These are phyloP conservation scores for Cichorium intybus DNA, from an alignment of 140 eudicot genomes.

Conservation along the genomic window DNA sequence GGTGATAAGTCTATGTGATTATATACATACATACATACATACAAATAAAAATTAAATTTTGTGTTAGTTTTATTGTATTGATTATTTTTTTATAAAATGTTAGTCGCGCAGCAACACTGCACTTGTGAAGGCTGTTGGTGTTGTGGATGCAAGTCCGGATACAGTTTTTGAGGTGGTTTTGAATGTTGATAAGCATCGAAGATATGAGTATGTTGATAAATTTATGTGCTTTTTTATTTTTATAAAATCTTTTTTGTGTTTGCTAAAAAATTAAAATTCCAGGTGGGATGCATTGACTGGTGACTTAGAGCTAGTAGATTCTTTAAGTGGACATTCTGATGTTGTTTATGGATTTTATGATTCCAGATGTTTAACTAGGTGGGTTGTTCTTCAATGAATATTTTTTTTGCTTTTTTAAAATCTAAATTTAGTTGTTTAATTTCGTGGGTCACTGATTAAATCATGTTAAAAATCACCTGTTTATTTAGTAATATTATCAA, in stretches of 20 bases:
- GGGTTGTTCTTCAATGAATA: slow-evolving; percentile 6
- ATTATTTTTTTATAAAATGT: slow-evolving; percentile 14
- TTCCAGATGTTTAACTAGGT: slow-evolving; percentile 66
- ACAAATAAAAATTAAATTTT: not conserved
- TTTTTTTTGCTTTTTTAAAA: not conserved
- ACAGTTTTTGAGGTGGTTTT: slow-evolving; percentile 84
- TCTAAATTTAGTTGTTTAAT: not conserved
- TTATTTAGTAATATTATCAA: too few relatives aligned
- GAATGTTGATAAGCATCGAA: slow-evolving; percentile 63
- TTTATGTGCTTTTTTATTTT: slow-evolving; percentile 15
- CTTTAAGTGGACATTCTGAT: slow-evolving; percentile 75
- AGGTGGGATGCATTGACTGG: slow-evolving; percentile 97
- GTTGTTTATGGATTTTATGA: slow-evolving; percentile 89
- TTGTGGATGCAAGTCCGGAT: slow-evolving; percentile 83
- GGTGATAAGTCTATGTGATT: slow-evolving; percentile 29
- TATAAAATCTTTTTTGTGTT: slow-evolving; percentile 1
- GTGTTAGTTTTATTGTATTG: not conserved
- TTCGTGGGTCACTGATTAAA: not conserved
- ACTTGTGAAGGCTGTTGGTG: slow-evolving; percentile 93
- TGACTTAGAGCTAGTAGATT: slow-evolving; percentile 81
- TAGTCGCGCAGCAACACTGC: slow-evolving; percentile 67
- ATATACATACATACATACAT: slow-evolving; percentile 18
- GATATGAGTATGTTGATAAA: slow-evolving; percentile 75
- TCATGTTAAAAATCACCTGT: too few relatives aligned
- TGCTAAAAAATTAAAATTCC: slow-evolving; percentile 37